Evolutionary conservation across 192 early-diverging fungal genomes (phyloP).

Genomic region (Oehlia diaphana): DNA sequence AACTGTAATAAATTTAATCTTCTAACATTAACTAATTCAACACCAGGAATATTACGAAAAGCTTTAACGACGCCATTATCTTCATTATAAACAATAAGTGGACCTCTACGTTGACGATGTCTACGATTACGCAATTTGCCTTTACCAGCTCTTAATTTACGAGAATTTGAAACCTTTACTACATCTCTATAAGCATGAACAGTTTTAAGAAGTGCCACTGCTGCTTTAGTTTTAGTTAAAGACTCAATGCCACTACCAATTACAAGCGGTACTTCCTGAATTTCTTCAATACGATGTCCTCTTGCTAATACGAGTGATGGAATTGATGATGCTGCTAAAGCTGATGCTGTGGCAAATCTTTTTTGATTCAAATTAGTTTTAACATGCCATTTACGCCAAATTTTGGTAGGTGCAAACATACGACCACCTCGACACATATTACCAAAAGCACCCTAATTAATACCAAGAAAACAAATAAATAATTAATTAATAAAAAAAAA

Average conservation of each 20-base stretch:
- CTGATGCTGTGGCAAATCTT: constrained; percentile 95
- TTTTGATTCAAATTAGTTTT: constrained; percentile 99
- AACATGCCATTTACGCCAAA: constrained; percentile 99
- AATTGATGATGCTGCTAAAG: constrained; percentile 92
- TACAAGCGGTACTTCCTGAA: constrained; percentile 95
- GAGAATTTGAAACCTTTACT: constrained; percentile 90
- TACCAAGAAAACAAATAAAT: background rate
- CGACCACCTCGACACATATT: constrained; percentile 99
- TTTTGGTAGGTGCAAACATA: constrained; percentile 99
- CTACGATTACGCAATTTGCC: constrained; percentile 98
- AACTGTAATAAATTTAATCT: constrained; percentile 97
- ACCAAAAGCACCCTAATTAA: constrained; percentile 83
- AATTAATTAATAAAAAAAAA: background rate
- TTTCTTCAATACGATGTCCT: constrained; percentile 92
- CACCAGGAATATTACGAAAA: constrained; percentile 98
- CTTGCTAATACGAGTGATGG: constrained; percentile 91
- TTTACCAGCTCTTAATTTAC: constrained; percentile 94
- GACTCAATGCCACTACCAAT: constrained; percentile 77
- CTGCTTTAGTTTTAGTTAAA: constrained; percentile 90
- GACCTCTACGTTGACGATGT: constrained; percentile 94
- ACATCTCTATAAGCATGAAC: constrained; percentile 94
- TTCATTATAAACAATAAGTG: constrained; percentile 93
- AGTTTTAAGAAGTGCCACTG: constrained; percentile 85
- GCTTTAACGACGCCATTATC: constrained; percentile 92
- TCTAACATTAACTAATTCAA: constrained; percentile 90